Conservation (phyloP, 371 early-diverging fungal species). For the Lichtheimia hyalospora region DNA sequence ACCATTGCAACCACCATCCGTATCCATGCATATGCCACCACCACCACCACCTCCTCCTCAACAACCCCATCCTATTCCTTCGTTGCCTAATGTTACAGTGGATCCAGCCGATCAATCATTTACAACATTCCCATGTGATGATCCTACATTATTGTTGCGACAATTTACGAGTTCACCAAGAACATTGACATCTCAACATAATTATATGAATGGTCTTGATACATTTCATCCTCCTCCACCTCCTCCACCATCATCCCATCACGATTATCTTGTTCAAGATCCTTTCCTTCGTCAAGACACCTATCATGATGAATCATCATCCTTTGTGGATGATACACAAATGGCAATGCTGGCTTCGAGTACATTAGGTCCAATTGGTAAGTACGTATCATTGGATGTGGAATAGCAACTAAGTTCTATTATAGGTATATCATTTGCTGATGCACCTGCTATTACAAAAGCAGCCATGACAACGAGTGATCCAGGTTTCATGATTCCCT, state of each 20-base stretch:
- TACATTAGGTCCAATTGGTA: background rate
- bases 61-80: background rate
- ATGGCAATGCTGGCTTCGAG: background rate
- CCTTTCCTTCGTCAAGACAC: too few species aligned
- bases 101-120: background rate
- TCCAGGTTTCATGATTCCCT: background rate
- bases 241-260: background rate
- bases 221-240: background rate
- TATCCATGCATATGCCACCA: background rate
- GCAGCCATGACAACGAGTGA: background rate
- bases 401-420: background rate
- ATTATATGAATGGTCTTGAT: too few species aligned
- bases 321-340: background rate
- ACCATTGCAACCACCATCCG: background rate
- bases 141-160: background rate
- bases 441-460: background rate
- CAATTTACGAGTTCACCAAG: background rate
- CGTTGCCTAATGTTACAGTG: background rate
- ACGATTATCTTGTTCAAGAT: background rate
- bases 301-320: too few species aligned
- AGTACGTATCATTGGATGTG: background rate
- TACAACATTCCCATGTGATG: background rate
- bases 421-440: background rate
- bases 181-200: background rate
- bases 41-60: background rate